A percentile compares a stretch with the other conserved stretches of the same genome.
Conservation (phyloP, 352 stramenopile genomes). For the Globisporangium uncinulatum region DNA sequence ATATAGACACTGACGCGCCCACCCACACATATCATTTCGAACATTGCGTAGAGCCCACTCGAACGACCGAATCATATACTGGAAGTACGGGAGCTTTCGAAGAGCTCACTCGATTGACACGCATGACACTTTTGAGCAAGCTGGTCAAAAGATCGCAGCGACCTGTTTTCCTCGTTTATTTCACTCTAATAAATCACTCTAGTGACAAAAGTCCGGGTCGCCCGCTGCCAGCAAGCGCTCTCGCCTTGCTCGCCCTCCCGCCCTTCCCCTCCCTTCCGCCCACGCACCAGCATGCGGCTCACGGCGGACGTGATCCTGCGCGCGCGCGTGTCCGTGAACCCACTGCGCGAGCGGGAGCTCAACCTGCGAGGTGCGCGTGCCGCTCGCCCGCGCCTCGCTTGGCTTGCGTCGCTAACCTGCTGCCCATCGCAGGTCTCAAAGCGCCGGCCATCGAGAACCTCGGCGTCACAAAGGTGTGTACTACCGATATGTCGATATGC, state of each 20-base stretch:
- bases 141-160: too few relatives aligned
- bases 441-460: conserved; percentile 92
- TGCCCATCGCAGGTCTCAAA: conserved; percentile 63
- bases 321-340: conserved; percentile 88
- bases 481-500: too few relatives aligned
- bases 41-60: too few relatives aligned
- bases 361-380: conserved; percentile 76
- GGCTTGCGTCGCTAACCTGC: conserved; percentile 25
- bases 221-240: not conserved
- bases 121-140: too few relatives aligned
- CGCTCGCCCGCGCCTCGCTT: conserved; percentile 4
- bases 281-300: conserved; percentile 56
- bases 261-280: not conserved
- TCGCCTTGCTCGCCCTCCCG: too few relatives aligned
- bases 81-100: too few relatives aligned
- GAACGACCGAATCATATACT: too few relatives aligned
- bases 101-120: too few relatives aligned
- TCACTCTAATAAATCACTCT: not conserved
- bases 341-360: conserved; percentile 89
- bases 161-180: not conserved
- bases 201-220: not conserved
- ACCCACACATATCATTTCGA: too few relatives aligned
- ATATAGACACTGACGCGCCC: not conserved
- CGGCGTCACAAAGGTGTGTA: conserved; percentile 78
- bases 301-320: conserved; percentile 87